Percentiles rank a stretch among this genome's conserved stretches.
These are phyloP conservation scores for Umbelopsis sp. DNA, from an alignment of 192 early-diverging fungal species.

Conservation along the genomic window DNA sequence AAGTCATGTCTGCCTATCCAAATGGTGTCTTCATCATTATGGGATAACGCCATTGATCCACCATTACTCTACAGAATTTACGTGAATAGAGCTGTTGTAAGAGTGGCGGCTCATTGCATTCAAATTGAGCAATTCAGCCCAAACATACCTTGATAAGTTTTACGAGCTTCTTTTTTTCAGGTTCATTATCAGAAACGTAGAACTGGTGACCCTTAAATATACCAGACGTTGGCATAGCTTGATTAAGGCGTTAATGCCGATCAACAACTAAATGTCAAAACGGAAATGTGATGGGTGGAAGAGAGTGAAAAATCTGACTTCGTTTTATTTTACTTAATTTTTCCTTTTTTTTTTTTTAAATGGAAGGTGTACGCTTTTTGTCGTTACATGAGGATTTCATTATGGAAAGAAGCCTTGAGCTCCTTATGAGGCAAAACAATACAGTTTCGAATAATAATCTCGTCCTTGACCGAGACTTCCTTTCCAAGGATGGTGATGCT, in stretches of 20 bases:
- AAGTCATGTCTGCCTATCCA: too few relatives aligned
- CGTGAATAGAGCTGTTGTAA: neutral
- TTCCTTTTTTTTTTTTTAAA: too few relatives aligned
- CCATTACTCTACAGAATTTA: too few relatives aligned
- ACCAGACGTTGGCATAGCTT: neutral
- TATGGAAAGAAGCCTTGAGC: constrained; percentile 83
- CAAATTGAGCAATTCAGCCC: too few relatives aligned
- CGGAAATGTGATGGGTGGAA: neutral
- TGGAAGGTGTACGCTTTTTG: neutral
- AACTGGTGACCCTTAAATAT: neutral
- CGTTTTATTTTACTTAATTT: too few relatives aligned
- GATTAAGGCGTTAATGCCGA: neutral
- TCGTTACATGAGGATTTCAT: constrained; percentile 91
- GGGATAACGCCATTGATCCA: too few relatives aligned
- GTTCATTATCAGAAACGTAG: neutral
- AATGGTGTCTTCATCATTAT: too few relatives aligned
- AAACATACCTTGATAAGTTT: neutral
- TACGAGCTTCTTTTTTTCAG: neutral
- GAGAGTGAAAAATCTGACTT: too few relatives aligned
- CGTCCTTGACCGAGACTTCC: constrained; percentile 91
- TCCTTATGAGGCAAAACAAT: constrained; percentile 99
- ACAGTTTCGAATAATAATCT: constrained; percentile 94
- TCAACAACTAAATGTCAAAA: neutral
- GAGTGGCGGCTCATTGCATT: neutral
- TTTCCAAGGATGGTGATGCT: constrained; percentile 92